phyloP scores from a whole-genome alignment of 192 early-diverging fungal species.

The Mortierella claussenii region DNA sequence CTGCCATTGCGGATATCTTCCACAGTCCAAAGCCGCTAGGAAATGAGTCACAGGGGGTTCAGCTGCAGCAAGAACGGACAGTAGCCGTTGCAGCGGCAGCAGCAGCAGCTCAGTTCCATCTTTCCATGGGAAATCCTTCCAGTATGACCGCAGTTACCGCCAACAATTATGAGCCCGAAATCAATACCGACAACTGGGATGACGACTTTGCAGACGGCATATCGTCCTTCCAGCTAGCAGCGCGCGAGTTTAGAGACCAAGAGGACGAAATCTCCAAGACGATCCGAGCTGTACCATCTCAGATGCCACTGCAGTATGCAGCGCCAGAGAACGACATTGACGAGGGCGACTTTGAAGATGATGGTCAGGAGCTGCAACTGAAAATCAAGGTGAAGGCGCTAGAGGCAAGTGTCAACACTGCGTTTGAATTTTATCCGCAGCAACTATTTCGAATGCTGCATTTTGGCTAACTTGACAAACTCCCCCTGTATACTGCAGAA shows the following conservation, averaged over 20 bases:
- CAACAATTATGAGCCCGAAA: constrained; percentile 40
- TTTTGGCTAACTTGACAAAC: too few species aligned
- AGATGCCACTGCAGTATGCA: not conserved
- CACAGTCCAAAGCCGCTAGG: constrained; percentile 14
- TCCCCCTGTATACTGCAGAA: too few species aligned
- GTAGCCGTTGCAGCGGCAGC: not conserved
- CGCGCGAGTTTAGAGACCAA: constrained; percentile 31
- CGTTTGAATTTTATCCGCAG: not conserved
- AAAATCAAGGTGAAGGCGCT: constrained; percentile 20
- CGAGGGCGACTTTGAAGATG: constrained; percentile 34
- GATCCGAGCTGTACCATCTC: constrained; percentile 9
- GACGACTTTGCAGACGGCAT: constrained; percentile 55
- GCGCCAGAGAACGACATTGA: constrained; percentile 8
- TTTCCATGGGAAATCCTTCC: too few species aligned
- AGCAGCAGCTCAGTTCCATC: constrained; percentile 18
- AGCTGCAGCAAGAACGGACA: constrained; percentile 10
- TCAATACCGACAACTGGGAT: constrained; percentile 51
- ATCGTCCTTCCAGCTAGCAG: constrained; percentile 36
- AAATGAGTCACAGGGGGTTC: not conserved
- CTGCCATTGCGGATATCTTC: constrained; percentile 29
- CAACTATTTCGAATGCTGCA: too few species aligned
- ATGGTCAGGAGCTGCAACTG: constrained; percentile 19
- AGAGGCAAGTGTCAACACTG: not conserved
- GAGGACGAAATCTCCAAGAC: constrained; percentile 40
- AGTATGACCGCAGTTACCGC: too few species aligned